Conservation (phyloP, 2,329 filamentous ascomycete species). For the Lachnellula cervina region DNA sequence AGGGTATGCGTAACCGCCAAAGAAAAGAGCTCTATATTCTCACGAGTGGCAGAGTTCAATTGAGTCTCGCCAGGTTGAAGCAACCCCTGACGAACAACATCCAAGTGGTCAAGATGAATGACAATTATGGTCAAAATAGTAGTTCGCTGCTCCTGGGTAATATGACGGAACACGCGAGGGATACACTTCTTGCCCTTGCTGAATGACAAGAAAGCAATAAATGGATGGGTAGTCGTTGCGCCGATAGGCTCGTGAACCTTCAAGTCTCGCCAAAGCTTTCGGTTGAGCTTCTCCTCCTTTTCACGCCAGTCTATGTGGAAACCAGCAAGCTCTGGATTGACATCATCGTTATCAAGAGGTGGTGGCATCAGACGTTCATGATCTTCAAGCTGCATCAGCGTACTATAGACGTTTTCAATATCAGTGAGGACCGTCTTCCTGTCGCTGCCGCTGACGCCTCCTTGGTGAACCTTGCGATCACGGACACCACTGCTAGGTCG, state of each 20-base stretch:
- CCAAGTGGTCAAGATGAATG: conserved; percentile 85
- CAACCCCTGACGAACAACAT: conserved; percentile 79
- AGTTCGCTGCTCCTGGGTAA: conserved; percentile 86
- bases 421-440: conserved; percentile 79
- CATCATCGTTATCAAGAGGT: conserved; percentile 54
- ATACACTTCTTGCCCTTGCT: conserved; percentile 96
- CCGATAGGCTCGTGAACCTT: conserved; percentile 92
- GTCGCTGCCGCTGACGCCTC: conserved; percentile 58
- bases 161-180: conserved; percentile 88
- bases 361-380: conserved; percentile 77
- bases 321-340: conserved; percentile 64
- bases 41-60: conserved; percentile 71
- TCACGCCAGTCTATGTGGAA: conserved; percentile 76
- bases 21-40: conserved; percentile 89
- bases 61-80: conserved; percentile 67
- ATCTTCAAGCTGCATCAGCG: conserved; percentile 90
- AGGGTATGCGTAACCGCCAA: conserved; percentile 84
- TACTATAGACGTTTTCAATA: conserved; percentile 83
- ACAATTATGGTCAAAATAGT: conserved; percentile 95
- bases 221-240: conserved; percentile 74
- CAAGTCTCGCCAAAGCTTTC: conserved; percentile 76
- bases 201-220: conserved; percentile 92
- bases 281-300: conserved; percentile 65
- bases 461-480: conserved; percentile 38
- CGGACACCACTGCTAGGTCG: conserved; percentile 45